phyloP scores from a whole-genome alignment of 495 filamentous ascomycete species.

The Talaromyces nanjingensis region DNA sequence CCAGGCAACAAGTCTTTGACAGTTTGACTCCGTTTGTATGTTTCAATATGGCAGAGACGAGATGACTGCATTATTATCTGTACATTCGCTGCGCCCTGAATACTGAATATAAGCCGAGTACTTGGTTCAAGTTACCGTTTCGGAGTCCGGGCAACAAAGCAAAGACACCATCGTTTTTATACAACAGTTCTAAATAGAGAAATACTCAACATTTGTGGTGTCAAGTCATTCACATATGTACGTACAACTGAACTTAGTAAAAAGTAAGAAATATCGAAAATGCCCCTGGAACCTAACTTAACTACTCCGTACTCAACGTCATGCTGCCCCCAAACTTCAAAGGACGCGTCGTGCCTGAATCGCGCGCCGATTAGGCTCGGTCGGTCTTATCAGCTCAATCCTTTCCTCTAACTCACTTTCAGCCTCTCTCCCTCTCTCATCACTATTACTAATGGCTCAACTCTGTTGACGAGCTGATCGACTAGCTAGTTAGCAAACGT shows the following conservation, averaged over 20 bases:
- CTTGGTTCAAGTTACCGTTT: neutral
- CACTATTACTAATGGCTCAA: neutral
- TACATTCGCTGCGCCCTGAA: neutral
- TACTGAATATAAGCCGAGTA: neutral
- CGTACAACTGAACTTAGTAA: neutral
- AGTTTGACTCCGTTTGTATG: neutral
- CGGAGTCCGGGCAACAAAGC: neutral
- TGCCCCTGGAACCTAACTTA: too few relatives aligned
- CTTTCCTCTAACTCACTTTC: neutral
- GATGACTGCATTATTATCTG: neutral
- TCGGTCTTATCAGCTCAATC: neutral
- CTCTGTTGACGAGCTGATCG: neutral
- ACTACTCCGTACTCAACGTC: neutral
- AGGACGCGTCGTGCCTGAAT: neutral
- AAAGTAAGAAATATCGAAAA: neutral
- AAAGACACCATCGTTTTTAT: neutral
- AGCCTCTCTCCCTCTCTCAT: neutral
- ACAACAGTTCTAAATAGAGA: neutral
- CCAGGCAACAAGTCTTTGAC: neutral
- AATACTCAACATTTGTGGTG: neutral
- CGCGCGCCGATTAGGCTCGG: conserved; percentile 4
- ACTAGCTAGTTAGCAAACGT: neutral
- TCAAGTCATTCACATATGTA: neutral
- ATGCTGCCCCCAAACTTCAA: neutral
- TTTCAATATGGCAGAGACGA: too few relatives aligned